Percentiles rank a stretch among this genome's conserved stretches.
These are phyloP conservation scores for Aureoboletus auriporus DNA, from an alignment of 768 basidiomycete genomes.

Conservation along the genomic window DNA sequence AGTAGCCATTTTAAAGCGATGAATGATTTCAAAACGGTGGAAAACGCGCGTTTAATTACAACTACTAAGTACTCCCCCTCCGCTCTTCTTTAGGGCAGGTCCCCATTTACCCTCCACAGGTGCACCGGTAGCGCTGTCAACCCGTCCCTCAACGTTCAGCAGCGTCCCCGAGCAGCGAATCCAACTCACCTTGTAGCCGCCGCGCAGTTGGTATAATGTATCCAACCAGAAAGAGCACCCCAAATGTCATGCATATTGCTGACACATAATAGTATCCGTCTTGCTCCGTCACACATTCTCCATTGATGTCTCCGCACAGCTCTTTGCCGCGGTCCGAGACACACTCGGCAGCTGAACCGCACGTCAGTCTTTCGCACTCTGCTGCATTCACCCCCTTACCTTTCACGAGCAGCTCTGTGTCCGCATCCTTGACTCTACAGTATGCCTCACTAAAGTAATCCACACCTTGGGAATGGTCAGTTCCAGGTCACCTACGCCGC, in stretches of 20 bases:
- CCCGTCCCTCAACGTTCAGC: constrained; percentile 1
- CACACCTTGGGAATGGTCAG: constrained; percentile 51
- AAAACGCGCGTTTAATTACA: constrained; percentile 26
- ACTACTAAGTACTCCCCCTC: constrained; percentile 5
- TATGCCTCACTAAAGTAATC: constrained; percentile 84
- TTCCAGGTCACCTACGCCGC: background rate
- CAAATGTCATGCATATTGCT: constrained; percentile 71
- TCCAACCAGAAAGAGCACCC: constrained; percentile 64
- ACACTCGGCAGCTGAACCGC: constrained; percentile 69
- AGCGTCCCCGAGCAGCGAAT: background rate
- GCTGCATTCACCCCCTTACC: constrained; percentile 35
- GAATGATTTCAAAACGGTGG: constrained; percentile 17
- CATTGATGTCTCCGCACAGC: constrained; percentile 68
- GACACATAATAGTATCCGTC: constrained; percentile 94
- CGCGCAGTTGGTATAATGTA: constrained; percentile 84
- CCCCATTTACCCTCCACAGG: constrained; percentile 62
- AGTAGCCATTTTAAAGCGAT: constrained; percentile 42
- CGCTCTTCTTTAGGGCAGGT: constrained; percentile 31
- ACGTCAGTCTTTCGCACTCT: constrained; percentile 7
- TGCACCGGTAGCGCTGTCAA: constrained; percentile 61
- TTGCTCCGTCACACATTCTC: constrained; percentile 74
- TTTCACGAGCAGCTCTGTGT: constrained; percentile 48
- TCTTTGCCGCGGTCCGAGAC: constrained; percentile 89
- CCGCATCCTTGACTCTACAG: constrained; percentile 66
- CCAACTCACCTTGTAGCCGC: constrained; percentile 73